These are phyloP conservation scores for Fusarium begoniae DNA, from an alignment of 2,329 filamentous ascomycete species.

Conservation along the genomic window DNA sequence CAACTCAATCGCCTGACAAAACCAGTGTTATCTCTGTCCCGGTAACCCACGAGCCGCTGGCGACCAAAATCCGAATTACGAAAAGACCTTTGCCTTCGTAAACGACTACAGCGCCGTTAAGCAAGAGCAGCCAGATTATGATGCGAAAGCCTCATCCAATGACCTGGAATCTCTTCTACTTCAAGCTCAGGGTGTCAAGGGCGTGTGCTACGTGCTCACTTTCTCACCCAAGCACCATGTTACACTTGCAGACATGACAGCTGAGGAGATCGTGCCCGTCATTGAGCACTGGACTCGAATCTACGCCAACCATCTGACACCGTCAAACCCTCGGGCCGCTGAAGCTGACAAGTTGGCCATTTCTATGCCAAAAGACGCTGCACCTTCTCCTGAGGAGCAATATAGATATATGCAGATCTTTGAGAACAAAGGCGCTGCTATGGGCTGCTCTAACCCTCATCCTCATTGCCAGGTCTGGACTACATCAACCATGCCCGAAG, in stretches of 20 bases:
- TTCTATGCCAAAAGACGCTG: conserved; percentile 48
- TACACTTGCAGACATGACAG: conserved; percentile 88
- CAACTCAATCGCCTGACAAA: conserved; percentile 7
- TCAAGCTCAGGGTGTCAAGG: conserved; percentile 85
- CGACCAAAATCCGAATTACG: conserved; percentile 85
- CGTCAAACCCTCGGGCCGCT: conserved; percentile 69
- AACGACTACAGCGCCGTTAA: conserved; percentile 99
- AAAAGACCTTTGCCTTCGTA: conserved; percentile 90
- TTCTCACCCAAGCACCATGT: conserved; percentile 92
- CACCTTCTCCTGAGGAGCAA: conserved; percentile 70
- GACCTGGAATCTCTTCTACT: conserved; percentile 80
- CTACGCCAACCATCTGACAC: conserved; percentile 82
- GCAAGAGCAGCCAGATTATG: conserved; percentile 87
- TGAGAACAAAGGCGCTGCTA: conserved; percentile 96
- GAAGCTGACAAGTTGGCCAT: conserved; percentile 53
- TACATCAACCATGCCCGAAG: conserved; percentile 88
- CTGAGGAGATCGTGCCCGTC: conserved; percentile 80
- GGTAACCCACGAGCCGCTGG: conserved; percentile 90
- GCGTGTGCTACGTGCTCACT: conserved; percentile 96
- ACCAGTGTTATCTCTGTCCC: conserved; percentile 91
- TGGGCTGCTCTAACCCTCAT: conserved; percentile 99
- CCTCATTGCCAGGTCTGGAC: conserved; percentile 98
- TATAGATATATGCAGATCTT: conserved; percentile 99
- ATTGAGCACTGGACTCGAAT: conserved; percentile 92
- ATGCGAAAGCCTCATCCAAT: conserved; percentile 52